Base-by-base conservation (phyloP, 2,329 filamentous ascomycete genomes). In the Aspergillus novofumigatus region DNA sequence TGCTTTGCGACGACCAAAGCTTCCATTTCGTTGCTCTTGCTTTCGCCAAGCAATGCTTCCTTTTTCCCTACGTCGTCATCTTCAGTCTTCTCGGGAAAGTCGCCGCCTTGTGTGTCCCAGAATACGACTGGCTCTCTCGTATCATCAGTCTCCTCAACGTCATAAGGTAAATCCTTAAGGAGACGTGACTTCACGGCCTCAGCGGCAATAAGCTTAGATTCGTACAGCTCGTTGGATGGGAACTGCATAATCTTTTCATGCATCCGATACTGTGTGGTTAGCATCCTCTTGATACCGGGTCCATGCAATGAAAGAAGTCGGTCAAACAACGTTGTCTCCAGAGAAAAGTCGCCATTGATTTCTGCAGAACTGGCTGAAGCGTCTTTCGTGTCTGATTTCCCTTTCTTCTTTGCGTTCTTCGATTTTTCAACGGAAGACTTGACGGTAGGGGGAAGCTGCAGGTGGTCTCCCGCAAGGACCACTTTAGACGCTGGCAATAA, bases 251-350 rank as follows among this genome's bases (percentile, higher is more conserved):
- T 97, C 54, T 81, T 86, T 69, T 96, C 89, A 71, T 99, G 92
- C 94, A 99, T 99, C 41, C 94, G 91, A 73, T 99, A 99, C 76
- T 99, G 94, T 4, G 89, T 96, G 3, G 91, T 97, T 25, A 99
- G 84, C 90, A 97, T 96, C 52, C 90, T 83, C 78, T 97, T 97
- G 77, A 99, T 92, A 4, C 80, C 80, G 1, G 86, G 77, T 0
- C 94, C 94, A 70, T 99, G 90, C 17, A 97, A 79, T 4, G 83
- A 81, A 48, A 99, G 81, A 45, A 99, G 81, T 28, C 94, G 84
- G 72, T 97, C 93, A 72, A 99, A 99, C 29, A 99, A 80, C 0
- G 94, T 97, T n/a, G 83, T 90, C 69, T 96, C 92, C 5, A 99
- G 82, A 1, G 83, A 86, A 66, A 86, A 80, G 5, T 80, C 81